Evolutionary conservation across 768 basidiomycete species (phyloP).

Genomic region (Tylopilus plumbeoviolaceoides): DNA sequence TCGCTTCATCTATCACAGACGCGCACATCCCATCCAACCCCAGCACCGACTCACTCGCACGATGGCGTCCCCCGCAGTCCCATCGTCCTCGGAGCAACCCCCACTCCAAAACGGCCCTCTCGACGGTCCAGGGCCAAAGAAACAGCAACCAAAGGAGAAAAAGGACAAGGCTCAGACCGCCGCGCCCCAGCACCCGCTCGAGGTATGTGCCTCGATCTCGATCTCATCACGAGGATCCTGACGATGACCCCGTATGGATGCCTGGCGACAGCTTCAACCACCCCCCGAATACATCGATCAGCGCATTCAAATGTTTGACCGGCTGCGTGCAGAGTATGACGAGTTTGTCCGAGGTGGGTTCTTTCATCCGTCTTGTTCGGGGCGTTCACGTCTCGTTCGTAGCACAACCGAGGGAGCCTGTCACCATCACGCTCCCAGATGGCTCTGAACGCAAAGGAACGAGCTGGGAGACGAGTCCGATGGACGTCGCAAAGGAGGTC

Average conservation of each 20-base stretch:
- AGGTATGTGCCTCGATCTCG: slow-evolving; percentile 40
- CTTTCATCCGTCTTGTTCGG: neutral
- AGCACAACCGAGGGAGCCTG: slow-evolving; percentile 79
- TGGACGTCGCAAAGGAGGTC: slow-evolving; percentile 85
- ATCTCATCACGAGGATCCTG: neutral
- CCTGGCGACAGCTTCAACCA: slow-evolving; percentile 62
- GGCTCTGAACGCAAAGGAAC: slow-evolving; percentile 79
- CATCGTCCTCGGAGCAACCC: slow-evolving; percentile 53
- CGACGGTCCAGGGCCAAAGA: slow-evolving; percentile 32
- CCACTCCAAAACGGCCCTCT: slow-evolving; percentile 42
- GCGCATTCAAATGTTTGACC: slow-evolving; percentile 85
- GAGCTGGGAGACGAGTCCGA: slow-evolving; percentile 93
- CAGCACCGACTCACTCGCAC: slow-evolving; percentile 13
- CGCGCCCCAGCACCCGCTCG: slow-evolving; percentile 53
- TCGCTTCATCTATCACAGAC: slow-evolving; percentile 18
- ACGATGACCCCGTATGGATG: neutral
- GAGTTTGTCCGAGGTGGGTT: slow-evolving; percentile 67
- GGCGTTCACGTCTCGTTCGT: neutral
- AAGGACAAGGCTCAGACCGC: slow-evolving; percentile 32
- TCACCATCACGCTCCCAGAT: slow-evolving; percentile 81
- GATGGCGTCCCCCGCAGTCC: slow-evolving; percentile 49
- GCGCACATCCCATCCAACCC: slow-evolving; percentile 1
- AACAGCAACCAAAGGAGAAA: slow-evolving; percentile 44
- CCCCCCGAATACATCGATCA: slow-evolving; percentile 84
- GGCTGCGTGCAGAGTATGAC: slow-evolving; percentile 81